Percentiles rank a stretch among this genome's conserved stretches.
These are phyloP conservation scores for Aegilops sharonensis DNA, from an alignment of 176 grass and related monocot genomes.

Conservation along the genomic window DNA sequence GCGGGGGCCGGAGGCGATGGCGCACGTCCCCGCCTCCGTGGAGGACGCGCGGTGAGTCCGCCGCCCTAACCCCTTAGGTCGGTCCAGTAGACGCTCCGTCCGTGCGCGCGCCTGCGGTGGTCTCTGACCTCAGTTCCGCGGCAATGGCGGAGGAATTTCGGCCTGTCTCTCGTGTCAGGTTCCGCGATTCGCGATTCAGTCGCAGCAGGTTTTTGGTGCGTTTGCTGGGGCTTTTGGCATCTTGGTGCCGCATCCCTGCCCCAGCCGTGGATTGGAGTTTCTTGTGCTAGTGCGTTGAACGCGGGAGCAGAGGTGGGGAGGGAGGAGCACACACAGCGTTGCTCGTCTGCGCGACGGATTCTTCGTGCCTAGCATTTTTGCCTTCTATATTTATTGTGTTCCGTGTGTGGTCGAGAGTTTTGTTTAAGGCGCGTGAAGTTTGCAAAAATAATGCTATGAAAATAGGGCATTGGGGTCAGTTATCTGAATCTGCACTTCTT, in stretches of 20 bases:
- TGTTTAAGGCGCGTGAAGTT: background rate
- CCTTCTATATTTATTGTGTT: background rate
- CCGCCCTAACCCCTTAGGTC: background rate
- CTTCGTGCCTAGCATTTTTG: background rate
- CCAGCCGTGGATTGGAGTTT: background rate
- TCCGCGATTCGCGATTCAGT: background rate
- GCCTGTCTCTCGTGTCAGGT: constrained; percentile 1
- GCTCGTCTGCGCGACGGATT: too few species aligned
- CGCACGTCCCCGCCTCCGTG: constrained; percentile 52
- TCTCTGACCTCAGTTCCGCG: constrained; percentile 3
- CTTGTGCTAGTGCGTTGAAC: background rate
- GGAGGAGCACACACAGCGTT: background rate
- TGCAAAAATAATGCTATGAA: background rate
- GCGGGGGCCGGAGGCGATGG: constrained; percentile 36
- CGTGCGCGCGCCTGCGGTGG: background rate
- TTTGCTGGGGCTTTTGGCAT: background rate
- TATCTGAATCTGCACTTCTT: constrained; percentile 9
- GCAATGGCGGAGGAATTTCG: constrained; percentile 20
- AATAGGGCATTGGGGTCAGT: background rate
- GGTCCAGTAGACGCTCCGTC: background rate
- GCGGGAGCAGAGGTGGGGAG: background rate
- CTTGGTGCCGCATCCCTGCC: background rate
- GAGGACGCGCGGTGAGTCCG: constrained; percentile 67
- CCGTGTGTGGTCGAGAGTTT: background rate
- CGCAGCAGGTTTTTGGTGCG: background rate